Base-by-base conservation (phyloP, 2,329 filamentous ascomycete genomes). In the Cladophialophora yegresii region DNA sequence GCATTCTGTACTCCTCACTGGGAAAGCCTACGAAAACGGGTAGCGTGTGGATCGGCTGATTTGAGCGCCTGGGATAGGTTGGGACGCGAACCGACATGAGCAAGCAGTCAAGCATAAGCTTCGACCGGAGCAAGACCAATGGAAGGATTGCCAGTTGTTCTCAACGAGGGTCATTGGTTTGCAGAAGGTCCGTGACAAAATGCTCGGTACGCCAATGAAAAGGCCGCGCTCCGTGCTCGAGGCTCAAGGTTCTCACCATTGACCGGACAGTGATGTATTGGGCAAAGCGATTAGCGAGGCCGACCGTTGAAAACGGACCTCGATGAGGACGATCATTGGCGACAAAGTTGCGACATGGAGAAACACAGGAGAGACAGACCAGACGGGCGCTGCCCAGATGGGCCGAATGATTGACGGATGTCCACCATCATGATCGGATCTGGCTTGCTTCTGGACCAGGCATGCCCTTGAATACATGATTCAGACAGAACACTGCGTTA, bases 91-190 rank as follows among this genome's bases (percentile, higher is more conserved):
- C 20, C 58, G 51, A 60, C 50, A 13, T 8, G 47, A 61, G 32
- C 49, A 61, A 60, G 61, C 60, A 66, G 58, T 58, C 64, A 54
- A 54, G 61, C 51, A 67, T 66, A 68, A 68, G 66, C 66, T 68
- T 68, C 53, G 33, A n/a, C 28, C 32, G 13, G 36, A 23, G 57
- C 40, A 47, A 49, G 32, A 33, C 54, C 55, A 54, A 58, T 66
- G 28, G 51, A 62, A 50, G 16, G 32, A 60, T 53, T 12, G 43
- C 45, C 28, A 58, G 16, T 20, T 30, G 30, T 51, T 40, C 55
- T 50, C 55, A 58, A 40, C 58, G 28, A 47, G 59, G 58, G 58
- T 54, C 40, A 50, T 50, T 50, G 16, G 47, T 47, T 43, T 63
- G 62, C 58, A 62, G 58, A 58, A 54, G 59, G 40, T 62, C 55